Conservation (phyloP, 2,329 filamentous ascomycete genomes). For the Botryotinia calthae region DNA sequence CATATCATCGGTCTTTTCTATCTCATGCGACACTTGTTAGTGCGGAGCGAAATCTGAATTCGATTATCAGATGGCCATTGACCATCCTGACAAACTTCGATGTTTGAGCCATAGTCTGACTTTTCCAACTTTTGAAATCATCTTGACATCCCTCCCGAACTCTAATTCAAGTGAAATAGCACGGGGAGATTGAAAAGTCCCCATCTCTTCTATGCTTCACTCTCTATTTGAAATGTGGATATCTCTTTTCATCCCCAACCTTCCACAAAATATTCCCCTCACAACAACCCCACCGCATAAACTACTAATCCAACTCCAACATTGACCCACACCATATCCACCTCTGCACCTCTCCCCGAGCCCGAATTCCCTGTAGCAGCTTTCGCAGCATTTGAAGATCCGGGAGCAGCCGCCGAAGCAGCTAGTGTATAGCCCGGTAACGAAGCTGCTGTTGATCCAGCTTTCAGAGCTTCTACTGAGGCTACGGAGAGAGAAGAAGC, state of each 20-base stretch:
- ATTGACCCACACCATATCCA: background rate
- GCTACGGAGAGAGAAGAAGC: background rate
- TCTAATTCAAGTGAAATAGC: background rate
- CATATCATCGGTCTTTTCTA: background rate
- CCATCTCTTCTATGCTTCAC: background rate
- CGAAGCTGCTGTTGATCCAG: background rate
- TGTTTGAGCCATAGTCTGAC: background rate
- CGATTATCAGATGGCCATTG: background rate
- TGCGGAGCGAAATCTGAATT: background rate
- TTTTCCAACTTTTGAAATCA: background rate
- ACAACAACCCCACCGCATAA: background rate
- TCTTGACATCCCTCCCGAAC: background rate
- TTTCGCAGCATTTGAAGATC: background rate
- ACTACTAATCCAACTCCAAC: background rate
- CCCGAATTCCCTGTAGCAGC: background rate
- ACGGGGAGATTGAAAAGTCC: background rate
- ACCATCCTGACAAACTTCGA: background rate
- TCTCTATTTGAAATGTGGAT: background rate
- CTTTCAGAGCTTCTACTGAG: background rate
- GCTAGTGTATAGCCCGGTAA: background rate
- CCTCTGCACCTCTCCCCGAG: background rate
- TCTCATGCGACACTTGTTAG: background rate
- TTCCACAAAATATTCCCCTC: background rate
- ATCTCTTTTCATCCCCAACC: background rate
- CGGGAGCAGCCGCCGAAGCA: background rate